phyloP scores from a whole-genome alignment of 73 alveolate species.

The Symbiodinium pilosum region DNA sequence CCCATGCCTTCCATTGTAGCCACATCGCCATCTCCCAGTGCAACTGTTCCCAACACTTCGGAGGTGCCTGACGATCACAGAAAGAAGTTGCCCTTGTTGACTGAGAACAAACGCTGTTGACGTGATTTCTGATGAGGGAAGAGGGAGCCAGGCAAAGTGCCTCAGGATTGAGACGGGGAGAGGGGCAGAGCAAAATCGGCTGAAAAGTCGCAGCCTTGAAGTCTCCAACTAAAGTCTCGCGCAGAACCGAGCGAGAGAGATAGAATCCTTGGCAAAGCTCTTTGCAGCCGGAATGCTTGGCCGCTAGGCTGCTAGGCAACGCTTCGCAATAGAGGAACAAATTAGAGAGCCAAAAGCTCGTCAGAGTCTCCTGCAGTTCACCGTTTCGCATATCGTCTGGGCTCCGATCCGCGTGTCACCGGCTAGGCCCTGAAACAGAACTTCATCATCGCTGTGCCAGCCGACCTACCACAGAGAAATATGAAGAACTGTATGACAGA shows the following conservation, averaged over 20 bases:
- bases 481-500: too few species aligned
- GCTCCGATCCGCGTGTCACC: slow-evolving; percentile 42
- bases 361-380: not conserved
- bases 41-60: slow-evolving; percentile 49
- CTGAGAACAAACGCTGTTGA: not conserved
- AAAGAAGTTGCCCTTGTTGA: not conserved
- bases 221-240: slow-evolving; percentile 59
- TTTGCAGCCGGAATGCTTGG: too few species aligned
- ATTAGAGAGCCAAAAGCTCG: not conserved
- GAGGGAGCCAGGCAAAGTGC: not conserved
- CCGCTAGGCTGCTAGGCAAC: too few species aligned
- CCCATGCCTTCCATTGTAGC: slow-evolving; percentile 82
- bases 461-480: slow-evolving; percentile 11
- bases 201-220: slow-evolving; percentile 1
- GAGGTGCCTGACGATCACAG: not conserved
- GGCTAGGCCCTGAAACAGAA: slow-evolving; percentile 64
- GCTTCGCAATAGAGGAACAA: too few species aligned
- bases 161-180: not conserved
- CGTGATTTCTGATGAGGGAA: not conserved
- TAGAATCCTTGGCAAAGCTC: slow-evolving; percentile 25
- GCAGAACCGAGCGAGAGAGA: slow-evolving; percentile 72
- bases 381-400: not conserved
- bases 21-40: slow-evolving; percentile 84
- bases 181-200: not conserved
- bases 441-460: slow-evolving; percentile 91